Conservation (phyloP, 2,329 filamentous ascomycete species). For the Dothiorella sarmentorum region DNA sequence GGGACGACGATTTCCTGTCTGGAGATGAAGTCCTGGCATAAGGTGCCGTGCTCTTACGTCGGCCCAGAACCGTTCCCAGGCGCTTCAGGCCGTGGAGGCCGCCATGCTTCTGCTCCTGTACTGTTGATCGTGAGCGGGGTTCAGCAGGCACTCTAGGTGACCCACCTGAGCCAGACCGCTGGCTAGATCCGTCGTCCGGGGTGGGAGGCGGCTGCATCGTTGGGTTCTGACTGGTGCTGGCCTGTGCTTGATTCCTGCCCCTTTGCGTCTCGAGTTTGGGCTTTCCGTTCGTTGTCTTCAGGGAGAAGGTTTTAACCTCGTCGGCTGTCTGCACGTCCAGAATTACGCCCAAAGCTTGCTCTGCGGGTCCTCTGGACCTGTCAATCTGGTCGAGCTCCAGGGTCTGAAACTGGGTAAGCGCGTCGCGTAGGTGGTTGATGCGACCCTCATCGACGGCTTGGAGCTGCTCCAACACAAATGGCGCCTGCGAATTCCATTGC, state of each 20-base stretch:
- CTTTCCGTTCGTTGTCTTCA: slow-evolving; percentile 41
- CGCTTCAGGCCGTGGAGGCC: slow-evolving; percentile 35
- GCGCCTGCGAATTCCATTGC: slow-evolving; percentile 92
- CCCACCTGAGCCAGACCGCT: slow-evolving; percentile 51
- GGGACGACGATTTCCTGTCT: slow-evolving; percentile 51
- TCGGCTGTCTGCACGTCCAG: slow-evolving; percentile 82
- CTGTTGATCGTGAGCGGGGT: slow-evolving; percentile 22
- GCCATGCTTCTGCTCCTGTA: slow-evolving; percentile 34
- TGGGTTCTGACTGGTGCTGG: slow-evolving; percentile 1
- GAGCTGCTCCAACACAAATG: slow-evolving; percentile 89
- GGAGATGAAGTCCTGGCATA: slow-evolving; percentile 41
- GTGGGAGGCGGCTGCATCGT: slow-evolving; percentile 28
- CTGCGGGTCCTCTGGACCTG: slow-evolving; percentile 68
- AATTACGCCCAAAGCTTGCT: slow-evolving; percentile 75
- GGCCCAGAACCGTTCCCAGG: slow-evolving; percentile 40
- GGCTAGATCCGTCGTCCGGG: slow-evolving; percentile 54
- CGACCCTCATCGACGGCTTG: slow-evolving; percentile 88
- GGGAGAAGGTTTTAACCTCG: slow-evolving; percentile 74
- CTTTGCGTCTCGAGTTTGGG: slow-evolving; percentile 31
- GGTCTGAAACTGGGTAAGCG: slow-evolving; percentile 88
- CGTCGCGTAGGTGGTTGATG: slow-evolving; percentile 83
- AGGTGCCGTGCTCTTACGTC: slow-evolving; percentile 30
- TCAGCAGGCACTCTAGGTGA: slow-evolving; percentile 7
- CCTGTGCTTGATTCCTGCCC: slow-evolving; percentile 23
- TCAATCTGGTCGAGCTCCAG: slow-evolving; percentile 87